Percentiles rank a stretch among this genome's conserved stretches.
phyloP scores from a whole-genome alignment of 495 filamentous ascomycete species.

The Penicillium salamii region DNA sequence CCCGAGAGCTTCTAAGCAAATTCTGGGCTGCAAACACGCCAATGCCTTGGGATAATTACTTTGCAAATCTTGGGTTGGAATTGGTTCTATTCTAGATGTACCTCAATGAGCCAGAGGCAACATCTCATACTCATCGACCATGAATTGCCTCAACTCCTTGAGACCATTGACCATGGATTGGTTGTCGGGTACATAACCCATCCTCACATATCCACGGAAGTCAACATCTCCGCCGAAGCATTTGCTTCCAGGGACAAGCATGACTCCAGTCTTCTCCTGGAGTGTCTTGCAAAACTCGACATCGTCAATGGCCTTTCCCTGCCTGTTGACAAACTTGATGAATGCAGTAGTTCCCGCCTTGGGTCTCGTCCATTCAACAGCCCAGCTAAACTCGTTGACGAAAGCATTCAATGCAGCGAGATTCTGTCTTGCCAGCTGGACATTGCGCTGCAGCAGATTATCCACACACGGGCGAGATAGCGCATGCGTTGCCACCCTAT shows the following conservation, averaged over 20 bases:
- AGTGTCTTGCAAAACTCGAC: conserved; percentile 65
- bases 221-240: conserved; percentile 71
- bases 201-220: conserved; percentile 72
- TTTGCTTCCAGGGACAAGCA: conserved; percentile 69
- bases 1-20: conserved; percentile 15
- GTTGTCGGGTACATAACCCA: conserved; percentile 73
- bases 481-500: conserved; percentile 71
- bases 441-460: conserved; percentile 62
- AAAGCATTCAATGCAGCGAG: conserved; percentile 63
- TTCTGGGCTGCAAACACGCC: conserved; percentile 21
- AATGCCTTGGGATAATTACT: conserved; percentile 28
- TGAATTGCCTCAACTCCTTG: conserved; percentile 57
- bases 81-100: conserved; percentile 27
- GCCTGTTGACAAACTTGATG: conserved; percentile 58
- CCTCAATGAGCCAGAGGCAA: background rate
- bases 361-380: conserved; percentile 68
- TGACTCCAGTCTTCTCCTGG: conserved; percentile 65
- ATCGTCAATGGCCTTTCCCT: conserved; percentile 65
- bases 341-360: conserved; percentile 81
- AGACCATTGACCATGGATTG: conserved; percentile 64
- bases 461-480: conserved; percentile 59
- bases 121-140: conserved; percentile 54
- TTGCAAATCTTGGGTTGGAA: conserved; percentile 19
- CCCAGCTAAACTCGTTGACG: conserved; percentile 50
- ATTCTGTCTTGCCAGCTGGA: conserved; percentile 66